Base-by-base conservation (phyloP, 108 stramenopile genomes). In the Nitzschia sp. region DNA sequence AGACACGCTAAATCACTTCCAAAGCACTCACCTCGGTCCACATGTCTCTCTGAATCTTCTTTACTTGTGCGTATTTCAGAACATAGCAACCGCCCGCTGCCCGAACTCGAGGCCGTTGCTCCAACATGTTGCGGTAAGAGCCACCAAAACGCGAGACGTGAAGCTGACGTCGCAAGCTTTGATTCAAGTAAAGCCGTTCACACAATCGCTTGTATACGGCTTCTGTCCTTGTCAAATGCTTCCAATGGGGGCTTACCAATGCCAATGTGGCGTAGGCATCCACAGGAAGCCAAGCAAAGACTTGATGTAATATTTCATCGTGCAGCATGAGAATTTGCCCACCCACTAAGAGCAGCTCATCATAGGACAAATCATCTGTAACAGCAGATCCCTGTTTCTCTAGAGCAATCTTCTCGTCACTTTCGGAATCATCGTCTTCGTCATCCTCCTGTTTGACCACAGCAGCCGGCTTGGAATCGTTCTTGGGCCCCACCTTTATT, bases 11-110 rank as follows among this genome's bases (percentile, higher is more conserved):
- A n/a, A 25, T 25, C 24, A 11, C 13, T 64, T 64, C 8, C 9
- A 18, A 15, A 15, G 19, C 11, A 60, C 72, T 47, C 26, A 79
- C 82, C 49, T 90, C 89, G 1, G 87, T 86, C 89, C 89, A 93
- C 92, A 93, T 93, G 65, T 90, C 89, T 21, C 92, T 75, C 46
- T 93, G 86, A 36, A 90, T 90, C 33, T 78, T 26, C 47, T 84
- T 84, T 24, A 84, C 54, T 47, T 75, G 53, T 5, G 51, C 21
- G 64, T 85, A 87, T 64, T 87, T 88, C 35, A 93, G 59, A 3
- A 93, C 84, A 61, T 93, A 93, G 17, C 89, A 48, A 3, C 91
- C 91, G 0, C 86, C 88, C 2, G 86, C 88, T 17, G 85, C 83
- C 54, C 87, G 79, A 0, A 93, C 87, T 33, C 92, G 66, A 19